Evolutionary conservation across 495 filamentous ascomycete species (phyloP), one percentile per base, ranked within the genome.

Genomic region (Penicillium egyptiacum): DNA sequence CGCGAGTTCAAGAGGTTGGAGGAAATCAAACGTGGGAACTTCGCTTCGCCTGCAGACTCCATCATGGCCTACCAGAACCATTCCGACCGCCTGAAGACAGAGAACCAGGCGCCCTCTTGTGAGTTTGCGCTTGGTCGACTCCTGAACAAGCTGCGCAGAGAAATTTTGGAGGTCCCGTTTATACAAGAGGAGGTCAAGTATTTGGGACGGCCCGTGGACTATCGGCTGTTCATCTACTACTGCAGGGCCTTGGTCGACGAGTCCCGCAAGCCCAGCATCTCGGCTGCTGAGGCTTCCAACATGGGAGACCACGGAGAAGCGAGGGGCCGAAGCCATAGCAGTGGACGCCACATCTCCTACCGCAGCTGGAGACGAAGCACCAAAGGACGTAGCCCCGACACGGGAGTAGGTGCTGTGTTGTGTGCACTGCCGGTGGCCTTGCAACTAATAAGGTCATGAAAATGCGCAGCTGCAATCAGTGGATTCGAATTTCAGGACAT

Each of bases 1-100:
- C 5, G 12, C 1, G 51, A 53, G 10, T 0, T 44, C 5, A 17
- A 20, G 17, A 44, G 23, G 10, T 53, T 40, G 51, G 17, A 53
- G 2, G 4, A 35, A 1, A n/a, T 53, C 17, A 33, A 44, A 3
- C 51, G 51, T 3, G 28, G 8, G 0, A 5, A 35, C 2, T 44
- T 23, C 12, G 0, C 39, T 5, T 35, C n/a, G 3, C 10, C 51
- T 12, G 23, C n/a, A 0, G 40, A 44, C 5, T 53, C 45, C 28
- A 53, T 53, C 17, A 14, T 53, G 25, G 51, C 40, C 10, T 53
- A 53, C 8, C 51, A 53, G 19, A 44, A 43, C 19, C 51, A 53
- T 12, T 44, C 22, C 51, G 45, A 53, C 19, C 40, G 40, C 1
- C 40, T 53, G 37, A 53, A 53, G 28, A 42, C 19, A 20, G 51